Evolutionary conservation across 805 yeast species (phyloP), one percentile per base, ranked within the genome.

Genomic region (Gaillardinia entomophila): DNA sequence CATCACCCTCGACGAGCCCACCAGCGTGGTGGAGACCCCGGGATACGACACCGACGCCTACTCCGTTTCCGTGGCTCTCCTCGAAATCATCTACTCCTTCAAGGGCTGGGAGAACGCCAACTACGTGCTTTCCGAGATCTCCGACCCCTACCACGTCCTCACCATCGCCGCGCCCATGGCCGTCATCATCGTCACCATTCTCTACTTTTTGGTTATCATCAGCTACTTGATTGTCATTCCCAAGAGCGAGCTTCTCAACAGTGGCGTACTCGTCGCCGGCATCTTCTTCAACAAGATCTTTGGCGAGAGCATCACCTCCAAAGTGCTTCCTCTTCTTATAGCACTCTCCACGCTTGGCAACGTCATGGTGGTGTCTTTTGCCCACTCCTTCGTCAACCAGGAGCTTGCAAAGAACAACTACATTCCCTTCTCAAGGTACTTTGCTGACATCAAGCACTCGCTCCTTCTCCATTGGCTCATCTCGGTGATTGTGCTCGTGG

Each of bases 61-160:
- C 44, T 68, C 73, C 24, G 48, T 70, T 5, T 66, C 82, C 1
- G 77, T 77, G 24, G 82, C 79, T 1, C 47, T 78, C 22, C 49
- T 78, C 24, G 73, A 79, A 31, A 70, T 79, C 16, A 73, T 79
- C 11, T 78, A 77, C 46, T 75, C 83, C 1, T 78, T 76, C 53
- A 72, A 77, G 37, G 85, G 85, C 4, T 78, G 84, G 83, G 84
- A 79, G 41, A 78, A 78, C 42, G 79, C 79, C 27, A 79, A 79
- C 46, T 71, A 75, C 41, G 85, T 78, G 1, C 54, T 78, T 32
- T 68, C 71, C 37, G 84, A 78, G 43, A 68, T 78, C 27, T 61
- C 63, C 12, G 64, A 77, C 41, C 85, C 85, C 0, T 65, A 66
- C 27, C 63, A 67, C 20, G 77, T 80, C 0, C 60, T 77, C 33